Conservation (phyloP, 768 basidiomycete species). For the Panaeolus papilionaceus region DNA sequence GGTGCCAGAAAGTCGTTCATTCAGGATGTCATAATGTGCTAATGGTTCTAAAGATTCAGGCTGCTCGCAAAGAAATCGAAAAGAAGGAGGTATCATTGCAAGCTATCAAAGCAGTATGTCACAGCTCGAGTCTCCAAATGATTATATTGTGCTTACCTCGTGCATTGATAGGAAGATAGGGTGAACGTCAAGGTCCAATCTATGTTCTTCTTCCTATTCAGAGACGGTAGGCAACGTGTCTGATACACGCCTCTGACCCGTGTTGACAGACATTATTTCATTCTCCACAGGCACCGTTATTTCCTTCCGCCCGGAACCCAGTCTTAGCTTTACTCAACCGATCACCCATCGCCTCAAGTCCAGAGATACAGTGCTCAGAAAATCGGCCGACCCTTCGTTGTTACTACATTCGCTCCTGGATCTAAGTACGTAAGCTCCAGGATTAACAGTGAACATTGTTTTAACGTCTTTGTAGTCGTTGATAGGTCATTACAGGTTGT, state of each 20-base stretch:
- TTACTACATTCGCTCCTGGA: constrained; percentile 76
- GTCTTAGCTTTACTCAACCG: constrained; percentile 56
- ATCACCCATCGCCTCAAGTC: constrained; percentile 64
- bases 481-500: constrained; percentile 73
- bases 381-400: constrained; percentile 69
- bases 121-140: constrained; percentile 15
- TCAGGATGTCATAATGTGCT: not conserved
- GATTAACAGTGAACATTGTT: not conserved
- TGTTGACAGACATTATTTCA: not conserved
- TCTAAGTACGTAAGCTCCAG: constrained; percentile 40
- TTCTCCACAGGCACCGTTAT: constrained; percentile 64
- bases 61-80: constrained; percentile 25
- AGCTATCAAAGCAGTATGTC: constrained; percentile 38
- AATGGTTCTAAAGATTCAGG: constrained; percentile 20
- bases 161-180: constrained; percentile 51
- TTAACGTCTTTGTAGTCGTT: constrained; percentile 50
- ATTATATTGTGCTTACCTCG: constrained; percentile 30
- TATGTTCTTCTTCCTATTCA: constrained; percentile 71
- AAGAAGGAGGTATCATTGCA: constrained; percentile 36
- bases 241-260: not conserved
- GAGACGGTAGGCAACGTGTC: constrained; percentile 54
- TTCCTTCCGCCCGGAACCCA: constrained; percentile 56
- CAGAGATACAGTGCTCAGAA: constrained; percentile 64
- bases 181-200: constrained; percentile 65
- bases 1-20: constrained; percentile 24